Evolutionary conservation across 176 grass and related monocot species (phyloP).

Genomic region (Rhynchospora tenuis): DNA sequence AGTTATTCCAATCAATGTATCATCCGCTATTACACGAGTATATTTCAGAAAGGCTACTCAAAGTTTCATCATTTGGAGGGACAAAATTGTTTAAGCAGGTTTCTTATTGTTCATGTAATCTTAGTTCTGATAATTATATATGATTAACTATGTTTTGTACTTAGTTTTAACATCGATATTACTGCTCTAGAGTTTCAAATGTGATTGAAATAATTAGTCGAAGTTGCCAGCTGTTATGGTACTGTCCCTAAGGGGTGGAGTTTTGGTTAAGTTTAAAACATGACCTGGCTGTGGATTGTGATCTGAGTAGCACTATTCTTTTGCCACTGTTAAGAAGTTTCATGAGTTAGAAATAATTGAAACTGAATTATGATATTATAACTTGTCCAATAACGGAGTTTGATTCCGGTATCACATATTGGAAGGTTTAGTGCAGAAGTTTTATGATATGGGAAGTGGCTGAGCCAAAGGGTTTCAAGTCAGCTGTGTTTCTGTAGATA

Average conservation of each 20-base stretch:
- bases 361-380: neutral
- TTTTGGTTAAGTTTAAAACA: neutral
- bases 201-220: neutral
- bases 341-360: neutral
- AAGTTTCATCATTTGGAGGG: constrained; percentile 33
- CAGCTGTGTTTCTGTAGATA: too few relatives aligned
- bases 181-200: neutral
- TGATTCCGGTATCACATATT: neutral
- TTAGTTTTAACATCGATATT: neutral
- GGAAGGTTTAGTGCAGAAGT: neutral
- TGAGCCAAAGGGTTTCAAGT: too few relatives aligned
- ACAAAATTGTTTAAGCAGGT: constrained; percentile 57
- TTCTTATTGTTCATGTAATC: constrained; percentile 18
- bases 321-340: neutral
- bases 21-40: constrained; percentile 56
- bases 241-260: neutral
- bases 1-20: constrained; percentile 73
- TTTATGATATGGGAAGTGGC: neutral
- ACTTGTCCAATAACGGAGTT: neutral
- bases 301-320: neutral
- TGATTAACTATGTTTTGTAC: neutral
- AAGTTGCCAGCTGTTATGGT: neutral
- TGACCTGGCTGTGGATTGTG: neutral
- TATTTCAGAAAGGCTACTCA: constrained; percentile 50
- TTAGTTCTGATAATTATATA: neutral